These are phyloP conservation scores for Leccinum incarnatum DNA, from an alignment of 768 basidiomycete species.

Conservation along the genomic window DNA sequence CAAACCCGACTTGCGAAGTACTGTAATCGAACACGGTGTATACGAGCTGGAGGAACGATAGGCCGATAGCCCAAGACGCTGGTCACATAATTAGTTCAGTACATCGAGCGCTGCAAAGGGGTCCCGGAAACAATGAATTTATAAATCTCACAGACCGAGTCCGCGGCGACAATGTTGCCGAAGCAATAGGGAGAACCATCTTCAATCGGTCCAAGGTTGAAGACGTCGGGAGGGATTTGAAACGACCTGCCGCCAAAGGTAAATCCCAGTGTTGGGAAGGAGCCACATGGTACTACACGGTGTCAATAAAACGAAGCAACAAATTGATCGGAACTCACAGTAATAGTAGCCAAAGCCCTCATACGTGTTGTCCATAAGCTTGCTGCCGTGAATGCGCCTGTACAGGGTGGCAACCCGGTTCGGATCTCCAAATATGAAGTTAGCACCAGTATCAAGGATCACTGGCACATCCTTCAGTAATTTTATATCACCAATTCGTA, in stretches of 20 bases:
- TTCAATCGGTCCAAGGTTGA: not conserved
- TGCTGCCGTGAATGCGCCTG: not conserved
- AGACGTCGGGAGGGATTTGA: not conserved
- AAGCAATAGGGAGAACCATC: not conserved
- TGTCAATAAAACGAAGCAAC: not conserved
- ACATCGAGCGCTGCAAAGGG: not conserved
- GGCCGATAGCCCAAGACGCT: not conserved
- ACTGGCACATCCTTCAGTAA: not conserved
- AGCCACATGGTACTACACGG: not conserved
- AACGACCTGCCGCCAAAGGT: not conserved
- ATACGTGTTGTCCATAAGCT: not conserved
- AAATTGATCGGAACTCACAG: not conserved
- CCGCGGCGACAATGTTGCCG: not conserved
- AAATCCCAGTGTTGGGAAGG: not conserved
- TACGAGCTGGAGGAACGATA: not conserved
- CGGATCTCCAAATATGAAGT: not conserved
- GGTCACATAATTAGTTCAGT: not conserved
- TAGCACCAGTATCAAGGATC: not conserved
- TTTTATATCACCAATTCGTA: not conserved
- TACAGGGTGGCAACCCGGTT: not conserved
- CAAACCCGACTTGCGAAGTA: not conserved
- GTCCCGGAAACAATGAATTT: not conserved
- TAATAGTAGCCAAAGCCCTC: not conserved
- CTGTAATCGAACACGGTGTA: not conserved
- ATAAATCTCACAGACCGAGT: not conserved